phyloP scores from a whole-genome alignment of 2,329 filamentous ascomycete species.

The Didymella lethalis region DNA sequence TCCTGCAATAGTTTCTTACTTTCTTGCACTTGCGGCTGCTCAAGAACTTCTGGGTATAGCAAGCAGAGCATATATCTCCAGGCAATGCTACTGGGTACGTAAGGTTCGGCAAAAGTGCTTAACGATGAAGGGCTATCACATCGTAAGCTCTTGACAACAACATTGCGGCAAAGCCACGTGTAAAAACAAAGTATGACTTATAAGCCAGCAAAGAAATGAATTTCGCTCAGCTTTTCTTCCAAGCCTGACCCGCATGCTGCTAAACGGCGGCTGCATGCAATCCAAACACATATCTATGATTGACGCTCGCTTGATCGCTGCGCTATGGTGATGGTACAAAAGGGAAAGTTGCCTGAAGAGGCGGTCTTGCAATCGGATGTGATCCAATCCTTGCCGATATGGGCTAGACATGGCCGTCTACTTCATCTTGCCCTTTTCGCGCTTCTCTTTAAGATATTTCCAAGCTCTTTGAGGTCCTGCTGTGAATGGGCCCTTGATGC shows the following conservation, averaged over 20 bases:
- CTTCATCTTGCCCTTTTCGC: constrained; percentile 52
- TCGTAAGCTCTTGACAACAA: background rate
- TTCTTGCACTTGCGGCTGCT: too few relatives aligned
- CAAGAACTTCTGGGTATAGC: too few relatives aligned
- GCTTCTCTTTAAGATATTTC: constrained; percentile 84
- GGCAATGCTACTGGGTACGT: too few relatives aligned
- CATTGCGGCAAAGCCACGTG: background rate
- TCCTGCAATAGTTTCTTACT: too few relatives aligned
- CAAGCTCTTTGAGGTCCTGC: constrained; percentile 73
- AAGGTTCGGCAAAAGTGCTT: too few relatives aligned
- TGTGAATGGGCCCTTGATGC: constrained; percentile 82
- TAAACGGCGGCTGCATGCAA: constrained; percentile 20
- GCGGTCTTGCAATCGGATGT: background rate
- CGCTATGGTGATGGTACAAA: constrained; percentile 33
- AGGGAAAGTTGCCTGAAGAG: constrained; percentile 17
- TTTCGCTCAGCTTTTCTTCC: constrained; percentile 16
- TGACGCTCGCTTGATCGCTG: constrained; percentile 17
- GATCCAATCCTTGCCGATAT: background rate
- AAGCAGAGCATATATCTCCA: too few relatives aligned
- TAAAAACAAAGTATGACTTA: background rate
- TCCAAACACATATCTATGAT: constrained; percentile 14
- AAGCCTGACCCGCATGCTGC: constrained; percentile 23
- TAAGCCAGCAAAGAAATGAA: constrained; percentile 14
- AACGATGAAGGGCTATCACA: background rate
- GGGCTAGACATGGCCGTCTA: constrained; percentile 13